A percentile compares a stretch with the other conserved stretches of the same genome.
phyloP scores from a whole-genome alignment of 1,139 yeast species.

The Blastobotrys indianensis region DNA sequence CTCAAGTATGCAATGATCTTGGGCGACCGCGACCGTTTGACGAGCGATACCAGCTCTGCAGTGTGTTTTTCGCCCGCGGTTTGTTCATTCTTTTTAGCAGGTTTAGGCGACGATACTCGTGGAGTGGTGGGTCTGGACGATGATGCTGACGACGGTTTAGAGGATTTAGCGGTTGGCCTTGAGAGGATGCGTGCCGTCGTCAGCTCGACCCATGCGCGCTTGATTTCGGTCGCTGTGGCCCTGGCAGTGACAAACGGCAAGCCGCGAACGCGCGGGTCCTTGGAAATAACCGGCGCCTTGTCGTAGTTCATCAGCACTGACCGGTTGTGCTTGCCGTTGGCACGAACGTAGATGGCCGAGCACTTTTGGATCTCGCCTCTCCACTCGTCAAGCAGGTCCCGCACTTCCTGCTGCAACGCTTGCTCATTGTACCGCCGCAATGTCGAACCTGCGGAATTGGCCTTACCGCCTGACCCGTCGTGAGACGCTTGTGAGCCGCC shows the following conservation, averaged over 20 bases:
- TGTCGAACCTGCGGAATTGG: slow-evolving; percentile 92
- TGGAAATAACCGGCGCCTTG: slow-evolving; percentile 40
- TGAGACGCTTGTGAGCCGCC: slow-evolving; percentile 96
- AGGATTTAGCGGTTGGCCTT: slow-evolving; percentile 40
- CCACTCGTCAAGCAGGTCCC: slow-evolving; percentile 66
- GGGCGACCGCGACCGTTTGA: slow-evolving; percentile 78
- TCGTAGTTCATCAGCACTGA: slow-evolving; percentile 60
- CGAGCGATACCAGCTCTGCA: slow-evolving; percentile 48
- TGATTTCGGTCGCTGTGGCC: slow-evolving; percentile 78
- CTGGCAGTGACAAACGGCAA: slow-evolving; percentile 89
- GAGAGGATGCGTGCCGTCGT: slow-evolving; percentile 53
- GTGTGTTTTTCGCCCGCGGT: slow-evolving; percentile 44
- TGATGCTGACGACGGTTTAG: background rate
- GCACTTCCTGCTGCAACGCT: slow-evolving; percentile 70
- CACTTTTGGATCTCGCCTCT: slow-evolving; percentile 48
- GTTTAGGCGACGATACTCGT: slow-evolving; percentile 15
- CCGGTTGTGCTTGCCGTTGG: slow-evolving; percentile 67
- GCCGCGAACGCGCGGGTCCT: slow-evolving; percentile 34
- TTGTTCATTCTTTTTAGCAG: slow-evolving; percentile 18
- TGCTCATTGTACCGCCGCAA: slow-evolving; percentile 86
- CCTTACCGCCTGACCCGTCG: slow-evolving; percentile 90
- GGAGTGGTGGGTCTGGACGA: slow-evolving; percentile 11
- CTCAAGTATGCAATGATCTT: slow-evolving; percentile 56
- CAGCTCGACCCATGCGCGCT: slow-evolving; percentile 77
- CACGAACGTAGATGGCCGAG: slow-evolving; percentile 70